Percentiles rank a stretch among this genome's conserved stretches.
Evolutionary conservation across 176 grass and related monocot genomes (phyloP).

Genomic region (Puya raimondii): DNA sequence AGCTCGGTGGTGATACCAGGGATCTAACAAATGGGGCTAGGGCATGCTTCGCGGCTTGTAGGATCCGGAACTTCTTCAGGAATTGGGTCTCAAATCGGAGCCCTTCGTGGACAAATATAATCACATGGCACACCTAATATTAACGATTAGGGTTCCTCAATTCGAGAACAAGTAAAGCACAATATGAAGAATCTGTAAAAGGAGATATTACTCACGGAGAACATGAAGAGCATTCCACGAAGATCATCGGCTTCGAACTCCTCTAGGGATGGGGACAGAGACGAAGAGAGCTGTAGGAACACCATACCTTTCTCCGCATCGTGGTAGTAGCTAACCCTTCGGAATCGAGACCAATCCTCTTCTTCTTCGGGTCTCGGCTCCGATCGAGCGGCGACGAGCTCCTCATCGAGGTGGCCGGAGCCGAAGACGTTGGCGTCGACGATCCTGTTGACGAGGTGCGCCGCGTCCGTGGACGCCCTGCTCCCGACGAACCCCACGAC

Average conservation of each 20-base stretch:
- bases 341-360: slow-evolving; percentile 30
- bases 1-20: slow-evolving; percentile 27
- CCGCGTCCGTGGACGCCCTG: slow-evolving; percentile 18
- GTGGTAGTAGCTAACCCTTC: slow-evolving; percentile 59
- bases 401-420: slow-evolving; percentile 35
- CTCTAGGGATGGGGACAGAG: slow-evolving; percentile 18
- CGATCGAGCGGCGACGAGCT: slow-evolving; percentile 12
- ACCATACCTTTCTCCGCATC: slow-evolving; percentile 54
- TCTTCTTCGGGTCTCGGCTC: background rate
- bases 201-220: slow-evolving; percentile 53
- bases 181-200: background rate
- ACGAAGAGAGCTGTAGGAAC: slow-evolving; percentile 48
- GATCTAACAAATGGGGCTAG: slow-evolving; percentile 52
- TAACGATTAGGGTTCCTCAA: background rate
- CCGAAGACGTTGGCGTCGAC: slow-evolving; percentile 59
- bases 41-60: slow-evolving; percentile 86
- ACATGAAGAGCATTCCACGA: slow-evolving; percentile 67
- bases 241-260: slow-evolving; percentile 32
- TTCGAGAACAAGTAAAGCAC: background rate
- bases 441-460: slow-evolving; percentile 66
- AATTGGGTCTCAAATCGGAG: slow-evolving; percentile 51
- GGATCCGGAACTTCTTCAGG: slow-evolving; percentile 65
- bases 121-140: slow-evolving; percentile 78
- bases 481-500: slow-evolving; percentile 57
- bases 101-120: slow-evolving; percentile 85